Evolutionary conservation across 2,329 filamentous ascomycete species (phyloP).

Genomic region (Epichloe festucae): DNA sequence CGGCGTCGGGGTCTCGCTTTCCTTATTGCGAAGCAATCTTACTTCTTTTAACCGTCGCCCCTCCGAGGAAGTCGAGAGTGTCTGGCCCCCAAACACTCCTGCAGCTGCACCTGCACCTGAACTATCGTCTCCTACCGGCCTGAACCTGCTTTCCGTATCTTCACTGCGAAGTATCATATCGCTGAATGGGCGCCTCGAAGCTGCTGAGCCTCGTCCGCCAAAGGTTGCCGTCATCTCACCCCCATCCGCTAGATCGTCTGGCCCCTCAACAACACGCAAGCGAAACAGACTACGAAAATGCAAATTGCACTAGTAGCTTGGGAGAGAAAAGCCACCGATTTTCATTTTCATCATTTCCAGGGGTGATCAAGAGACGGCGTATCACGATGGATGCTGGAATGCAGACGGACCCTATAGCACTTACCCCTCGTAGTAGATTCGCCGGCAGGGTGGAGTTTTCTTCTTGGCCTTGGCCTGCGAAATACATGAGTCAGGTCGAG

Average conservation of each 20-base stretch:
- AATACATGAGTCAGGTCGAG: background rate
- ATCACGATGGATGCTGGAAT: constrained; percentile 1
- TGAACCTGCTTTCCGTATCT: too few relatives aligned
- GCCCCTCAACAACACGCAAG: background rate
- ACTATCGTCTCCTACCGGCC: too few relatives aligned
- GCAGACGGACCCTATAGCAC: background rate
- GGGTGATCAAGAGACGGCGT: background rate
- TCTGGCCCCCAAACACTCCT: too few relatives aligned
- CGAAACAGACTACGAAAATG: constrained; percentile 1
- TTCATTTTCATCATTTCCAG: background rate
- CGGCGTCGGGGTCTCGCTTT: background rate
- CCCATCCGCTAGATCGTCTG: too few relatives aligned
- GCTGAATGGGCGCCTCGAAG: too few relatives aligned
- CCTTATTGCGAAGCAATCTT: background rate
- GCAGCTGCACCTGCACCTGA: too few relatives aligned
- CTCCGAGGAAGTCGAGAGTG: background rate
- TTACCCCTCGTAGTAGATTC: background rate
- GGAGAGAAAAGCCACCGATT: background rate
- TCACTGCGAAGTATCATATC: too few relatives aligned
- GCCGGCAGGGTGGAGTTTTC: background rate
- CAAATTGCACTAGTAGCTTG: background rate
- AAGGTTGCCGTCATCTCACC: too few relatives aligned
- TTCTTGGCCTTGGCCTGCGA: background rate
- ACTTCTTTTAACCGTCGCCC: background rate
- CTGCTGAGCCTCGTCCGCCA: too few relatives aligned